Evolutionary conservation across 1,284 basidiomycete genomes (phyloP), one percentile per base, ranked within the genome.

Genomic region (Trichosporon ovoides): DNA sequence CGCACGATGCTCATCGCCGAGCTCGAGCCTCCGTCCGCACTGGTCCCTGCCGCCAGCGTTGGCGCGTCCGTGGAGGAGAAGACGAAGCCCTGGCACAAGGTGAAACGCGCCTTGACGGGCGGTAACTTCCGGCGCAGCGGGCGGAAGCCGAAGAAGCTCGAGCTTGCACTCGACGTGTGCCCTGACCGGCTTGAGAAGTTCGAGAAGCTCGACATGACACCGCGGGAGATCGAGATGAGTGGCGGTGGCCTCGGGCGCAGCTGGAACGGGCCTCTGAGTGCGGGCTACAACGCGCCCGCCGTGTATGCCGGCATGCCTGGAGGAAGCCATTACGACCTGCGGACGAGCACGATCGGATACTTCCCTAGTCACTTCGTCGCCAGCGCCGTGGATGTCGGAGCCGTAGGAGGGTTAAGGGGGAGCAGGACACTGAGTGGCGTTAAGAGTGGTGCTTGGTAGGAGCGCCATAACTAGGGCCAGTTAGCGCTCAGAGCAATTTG

Each of bases 111-210:
- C 4, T 14, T 48, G 43, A 48, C 43, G 24, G 43, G 43, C 16
- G 43, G 43, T 16, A 48, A 48, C 24, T 48, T 48, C 43, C 43
- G 43, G 14, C 43, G 43, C 43, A 20, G 14, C 7, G 43, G 43
- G 22, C 24, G 43, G 3, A 48, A 48, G 22, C 43, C 43, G 43
- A 48, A 48, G 43, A 48, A 48, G 28, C 43, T 48, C 43, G 43
- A 48, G 24, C 43, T 48, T 14, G 24, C 28, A 16, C 24, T 48
- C 22, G 24, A 48, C 12, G 22, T 48, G 14, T 22, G 14, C 3
- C 43, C 43, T 7, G 14, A n/a, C 7, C 43, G 22, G 24, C 43
- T 16, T 10, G n/a, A n/a, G n/a, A n/a, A n/a, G n/a, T n/a, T n/a
- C n/a, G 18, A 20, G 20, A 20, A 14, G 38, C 1, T 48, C 22